Base-by-base conservation (phyloP, 345 rosid genomes). In the Rubroshorea leprosula region DNA sequence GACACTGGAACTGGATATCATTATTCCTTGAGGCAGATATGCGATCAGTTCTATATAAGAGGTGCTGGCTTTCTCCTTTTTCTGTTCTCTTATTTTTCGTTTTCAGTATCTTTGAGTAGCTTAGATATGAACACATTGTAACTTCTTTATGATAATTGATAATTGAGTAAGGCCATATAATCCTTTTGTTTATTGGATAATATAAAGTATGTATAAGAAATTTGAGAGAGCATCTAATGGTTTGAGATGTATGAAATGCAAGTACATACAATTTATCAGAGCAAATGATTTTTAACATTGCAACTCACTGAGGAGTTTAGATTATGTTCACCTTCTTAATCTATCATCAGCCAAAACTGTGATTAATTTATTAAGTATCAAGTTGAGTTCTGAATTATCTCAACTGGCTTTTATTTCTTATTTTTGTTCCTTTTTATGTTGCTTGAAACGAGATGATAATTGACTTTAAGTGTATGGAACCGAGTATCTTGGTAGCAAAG, bases 1-100 rank as follows among this genome's bases (percentile, higher is more conserved):
- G 99, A 94, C 65, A 94, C 99, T 18, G 99, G 99, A 63, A 94
- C 95, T 3, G 99, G 97, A 26, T 97, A 94, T 67, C 97, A 90
- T 80, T 94, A 94, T 70, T 94, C 99, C 20, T 69, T 94, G 66
- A 80, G 99, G 72, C 99, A 94, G 73, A 94, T 90, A 68, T 94
- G 99, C 25, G 99, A 94, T 64, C 99, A 94, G 71, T 76, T 63
- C 29, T 90, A 90, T 63, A 77, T 94, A 54, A 79, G 79, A 85
- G 99, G 97, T 85, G 55, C 16, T 16, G 20, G 47, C 56, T 48
- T 57, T 51, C 20, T 25, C 45, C 41, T 49, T 52, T n/a, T n/a
- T n/a, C n/a, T n/a, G n/a, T n/a, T 51, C 44, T 24, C n/a, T 38
- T 23, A 20, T 29, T 23, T 38, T 51, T n/a, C 21, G 16, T 51